Base-by-base conservation (phyloP, 495 filamentous ascomycete species). In the Amphirosellinia nigrospora region DNA sequence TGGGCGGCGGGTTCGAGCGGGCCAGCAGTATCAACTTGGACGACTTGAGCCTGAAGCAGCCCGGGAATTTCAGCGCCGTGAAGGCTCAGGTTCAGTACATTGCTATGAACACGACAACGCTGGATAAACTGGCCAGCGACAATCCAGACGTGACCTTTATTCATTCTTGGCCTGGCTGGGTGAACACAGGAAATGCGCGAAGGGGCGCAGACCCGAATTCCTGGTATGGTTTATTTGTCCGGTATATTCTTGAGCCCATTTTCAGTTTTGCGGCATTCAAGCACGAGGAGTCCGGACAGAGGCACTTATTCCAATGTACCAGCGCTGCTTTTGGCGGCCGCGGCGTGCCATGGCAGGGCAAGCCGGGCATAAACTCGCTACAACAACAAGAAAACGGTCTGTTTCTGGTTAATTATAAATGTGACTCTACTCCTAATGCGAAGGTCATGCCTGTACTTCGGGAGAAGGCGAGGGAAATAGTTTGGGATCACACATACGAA, bases 61-160 rank as follows among this genome's bases (percentile, higher is more conserved):
- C 77, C 8, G 79, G 72, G 23, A 72, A 66, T 58, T 82, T 80
- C 55, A 52, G 67, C 59, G 68, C 53, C 34, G 28, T 71, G 0
- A 66, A 67, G 9, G 70, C 66, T 23, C 74, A 76, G 66, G 11
- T 8, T 46, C 76, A 74, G 13, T 74, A 69, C 50, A 21, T 15
- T 2, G 21, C 41, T 8, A 66, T 76, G 70, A 74, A 75, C 45
- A 73, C 71, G 8, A 58, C 74, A 34, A 39, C 38, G 38, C 13
- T 79, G 43, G 71, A 76, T 11, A 73, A 66, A 59, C 71, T 83
- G 6, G 80, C 80, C 11, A 41, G 73, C 43, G 75, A 76, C n/a
- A 81, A 81, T 39, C 74, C 72, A 3, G n/a, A 68, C 6, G 70
- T 83, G 23, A 71, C 72, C 11, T 83, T 83, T 67, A 73, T 83